Evolutionary conservation across 2,329 filamentous ascomycete genomes (phyloP).

Genomic region (Hypoxylon sp.): DNA sequence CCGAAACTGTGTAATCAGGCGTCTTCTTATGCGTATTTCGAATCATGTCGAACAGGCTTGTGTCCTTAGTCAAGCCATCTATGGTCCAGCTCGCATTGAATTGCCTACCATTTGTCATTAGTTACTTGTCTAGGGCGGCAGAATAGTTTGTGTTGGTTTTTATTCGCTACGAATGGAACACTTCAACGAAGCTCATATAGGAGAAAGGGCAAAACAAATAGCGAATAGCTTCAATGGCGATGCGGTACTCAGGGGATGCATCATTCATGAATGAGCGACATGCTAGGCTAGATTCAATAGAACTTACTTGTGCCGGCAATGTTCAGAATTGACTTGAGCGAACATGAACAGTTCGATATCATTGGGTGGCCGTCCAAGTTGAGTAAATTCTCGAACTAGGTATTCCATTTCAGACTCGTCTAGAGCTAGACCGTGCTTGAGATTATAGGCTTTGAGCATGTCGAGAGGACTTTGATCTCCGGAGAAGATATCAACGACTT

Average conservation of each 20-base stretch:
- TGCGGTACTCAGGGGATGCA: background rate
- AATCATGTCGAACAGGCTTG: conserved; percentile 95
- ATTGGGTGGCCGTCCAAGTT: conserved; percentile 72
- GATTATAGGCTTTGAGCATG: conserved; percentile 85
- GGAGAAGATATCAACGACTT: conserved; percentile 80
- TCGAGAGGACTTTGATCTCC: conserved; percentile 74
- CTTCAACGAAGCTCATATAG: background rate
- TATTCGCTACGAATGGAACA: background rate
- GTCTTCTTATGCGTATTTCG: conserved; percentile 90
- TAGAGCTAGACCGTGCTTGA: conserved; percentile 84
- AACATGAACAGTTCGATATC: conserved; percentile 99
- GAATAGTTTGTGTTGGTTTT: conserved; percentile 62
- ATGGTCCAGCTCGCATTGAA: conserved; percentile 99
- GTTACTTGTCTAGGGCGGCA: conserved; percentile 72
- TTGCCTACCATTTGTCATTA: conserved; percentile 50
- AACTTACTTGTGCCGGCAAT: conserved; percentile 58
- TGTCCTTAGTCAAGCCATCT: conserved; percentile 82
- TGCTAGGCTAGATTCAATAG: background rate
- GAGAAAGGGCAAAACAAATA: background rate
- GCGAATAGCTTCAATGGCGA: background rate
- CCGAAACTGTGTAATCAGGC: conserved; percentile 87
- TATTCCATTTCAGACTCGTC: conserved; percentile 94
- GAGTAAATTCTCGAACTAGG: conserved; percentile 84
- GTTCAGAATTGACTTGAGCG: conserved; percentile 98
- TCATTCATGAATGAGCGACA: background rate